Base-by-base conservation (phyloP, 306 rosid species). In the Erythrophleum fordii region DNA sequence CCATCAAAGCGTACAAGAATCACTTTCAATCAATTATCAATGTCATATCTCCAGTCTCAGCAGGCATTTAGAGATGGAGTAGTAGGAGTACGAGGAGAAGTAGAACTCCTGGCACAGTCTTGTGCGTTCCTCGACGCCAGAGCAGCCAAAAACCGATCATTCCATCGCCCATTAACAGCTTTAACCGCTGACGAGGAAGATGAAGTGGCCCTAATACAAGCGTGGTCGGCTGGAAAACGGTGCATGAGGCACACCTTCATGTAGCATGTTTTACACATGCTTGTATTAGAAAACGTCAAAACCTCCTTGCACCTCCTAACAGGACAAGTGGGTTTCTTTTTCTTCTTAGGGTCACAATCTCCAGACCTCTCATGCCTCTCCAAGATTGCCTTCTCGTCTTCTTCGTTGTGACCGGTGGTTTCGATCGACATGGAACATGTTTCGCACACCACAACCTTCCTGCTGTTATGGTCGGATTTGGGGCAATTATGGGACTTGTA, bases 181-280 rank as follows among this genome's bases (percentile, higher is more conserved):
- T 14, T 67, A 67, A 11, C 73, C 2, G 48, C 42, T 5, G 70
- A 31, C 0, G 42, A 45, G 2, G 81, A 22, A 45, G 73, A 2
- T 4, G 86, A 83, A 48, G 35, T 53, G 0, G 62, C 66, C 60
- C 56, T 62, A 10, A 65, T 14, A 77, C 98, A 95, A 29, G 81
- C 84, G 65, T 95, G 99, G 34, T 93, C 98, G 3, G 91, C 94
- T 22, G 98, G 88, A 65, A 95, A 93, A 3, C 97, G 92, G 72
- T 93, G 99, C 81, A 82, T 90, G 81, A 95, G 92, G 73, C 98
- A 93, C 53, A 95, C 93, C 82, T 89, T 95, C 28, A 87, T 2
- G 9, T 84, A 81, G 82, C 99, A 95, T 20, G 86, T 88, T 75
- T 93, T 93, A 83, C 99, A 93, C 0, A 83, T 83, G 61, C 89